Evolutionary conservation across 805 yeast genomes (phyloP), one percentile per base, ranked within the genome.

Genomic region (Ogataea parapolymorpha): DNA sequence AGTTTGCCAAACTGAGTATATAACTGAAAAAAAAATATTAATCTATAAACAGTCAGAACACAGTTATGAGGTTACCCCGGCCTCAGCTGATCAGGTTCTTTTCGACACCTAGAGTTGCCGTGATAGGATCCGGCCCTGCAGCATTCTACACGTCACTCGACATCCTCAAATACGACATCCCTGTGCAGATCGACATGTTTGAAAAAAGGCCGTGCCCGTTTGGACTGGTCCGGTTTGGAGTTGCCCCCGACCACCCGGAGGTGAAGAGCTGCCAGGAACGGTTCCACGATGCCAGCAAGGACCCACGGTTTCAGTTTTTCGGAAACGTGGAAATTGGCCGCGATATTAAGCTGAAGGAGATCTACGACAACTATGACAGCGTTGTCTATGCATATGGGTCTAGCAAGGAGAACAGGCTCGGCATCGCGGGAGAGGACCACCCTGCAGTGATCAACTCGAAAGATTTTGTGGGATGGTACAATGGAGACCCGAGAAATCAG

Each of bases 161-260:
- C 34, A 65, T 90, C 12, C 65, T 89, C 29, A 77, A 77, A 43
- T 40, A 48, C 9, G 41, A 45, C 12, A 39, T 44, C 9, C 32
- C 52, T 11, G 39, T 51, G 23, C 60, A 72, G 42, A 71, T 90
- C 4, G 93, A 87, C 45, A 71, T 91, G 62, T 89, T 80, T 67
- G 99, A 93, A 56, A 74, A 78, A 47, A 66, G 81, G 18, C 96
- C 97, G 0, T 81, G 89, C 6, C 99, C 99, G 0, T 91, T 75
- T 66, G 99, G 99, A 0, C 70, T 93, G 25, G 80, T 90, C 30
- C 66, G 99, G 26, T 90, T 77, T 58, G 99, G 99, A 1, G 98
- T 93, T n/a, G 97, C 99, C 0, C 99, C 99, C 2, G 99, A 93
- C 63, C 97, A 93, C 63, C 96, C 96, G 0, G 98, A 93, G 55